Evolutionary conservation across 1,284 basidiomycete species (phyloP).

Genomic region (Puccinia triticina): DNA sequence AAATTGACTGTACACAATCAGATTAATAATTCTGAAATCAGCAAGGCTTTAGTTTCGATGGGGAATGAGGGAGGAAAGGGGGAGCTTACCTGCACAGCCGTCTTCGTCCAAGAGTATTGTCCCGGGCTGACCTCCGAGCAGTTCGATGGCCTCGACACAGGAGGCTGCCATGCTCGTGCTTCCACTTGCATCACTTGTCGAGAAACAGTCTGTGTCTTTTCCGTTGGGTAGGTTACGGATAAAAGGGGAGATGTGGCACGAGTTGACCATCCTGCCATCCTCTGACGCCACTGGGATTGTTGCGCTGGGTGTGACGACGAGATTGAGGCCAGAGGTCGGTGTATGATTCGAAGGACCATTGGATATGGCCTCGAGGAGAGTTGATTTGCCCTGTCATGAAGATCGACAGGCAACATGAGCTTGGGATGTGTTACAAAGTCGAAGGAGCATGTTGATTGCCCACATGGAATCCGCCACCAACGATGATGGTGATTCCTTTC

Average conservation of each 20-base stretch:
- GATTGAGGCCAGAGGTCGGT: conserved; percentile 43
- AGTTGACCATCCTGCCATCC: conserved; percentile 43
- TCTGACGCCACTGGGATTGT: conserved; percentile 48
- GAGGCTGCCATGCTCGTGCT: conserved; percentile 48
- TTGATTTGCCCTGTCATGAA: conserved; percentile 40
- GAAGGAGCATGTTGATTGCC: neutral
- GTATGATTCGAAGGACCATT: conserved; percentile 50
- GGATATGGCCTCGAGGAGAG: conserved; percentile 47
- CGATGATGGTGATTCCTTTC: conserved; percentile 46
- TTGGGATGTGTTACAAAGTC: neutral
- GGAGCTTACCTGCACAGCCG: conserved; percentile 43
- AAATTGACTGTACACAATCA: conserved; percentile 35
- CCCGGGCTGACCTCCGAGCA: conserved; percentile 32
- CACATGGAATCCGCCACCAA: conserved; percentile 48
- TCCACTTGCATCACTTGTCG: conserved; percentile 48
- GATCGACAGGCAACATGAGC: neutral
- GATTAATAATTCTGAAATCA: neutral
- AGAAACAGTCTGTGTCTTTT: conserved; percentile 45
- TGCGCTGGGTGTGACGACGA: conserved; percentile 24
- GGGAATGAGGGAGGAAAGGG: neutral
- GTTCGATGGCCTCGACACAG: conserved; percentile 44
- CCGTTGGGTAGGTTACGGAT: conserved; percentile 47
- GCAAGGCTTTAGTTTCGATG: neutral
- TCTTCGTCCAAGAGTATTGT: conserved; percentile 46
- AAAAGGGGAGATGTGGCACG: conserved; percentile 45